These are phyloP conservation scores for Coniferiporia sulphurascens DNA, from an alignment of 1,284 basidiomycete genomes.

Conservation along the genomic window DNA sequence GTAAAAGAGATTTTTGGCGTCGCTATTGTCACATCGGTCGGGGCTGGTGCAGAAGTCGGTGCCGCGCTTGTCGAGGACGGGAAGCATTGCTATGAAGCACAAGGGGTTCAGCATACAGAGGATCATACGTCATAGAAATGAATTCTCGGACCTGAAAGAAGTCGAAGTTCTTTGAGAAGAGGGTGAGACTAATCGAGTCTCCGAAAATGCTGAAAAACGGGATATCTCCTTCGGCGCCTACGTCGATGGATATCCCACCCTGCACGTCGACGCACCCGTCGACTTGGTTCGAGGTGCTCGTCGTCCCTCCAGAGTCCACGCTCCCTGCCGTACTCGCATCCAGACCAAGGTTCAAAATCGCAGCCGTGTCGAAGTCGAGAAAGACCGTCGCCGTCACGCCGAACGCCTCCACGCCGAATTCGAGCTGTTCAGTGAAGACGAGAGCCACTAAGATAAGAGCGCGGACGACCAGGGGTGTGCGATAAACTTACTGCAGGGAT, in stretches of 20 bases:
- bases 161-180: slow-evolving; percentile 12
- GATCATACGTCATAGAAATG: background rate
- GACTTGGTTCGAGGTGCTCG: background rate
- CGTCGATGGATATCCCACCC: slow-evolving; percentile 7
- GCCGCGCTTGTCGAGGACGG: background rate
- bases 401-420: slow-evolving; percentile 36
- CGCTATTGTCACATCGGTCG: too few relatives aligned
- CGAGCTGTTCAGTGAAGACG: slow-evolving; percentile 25
- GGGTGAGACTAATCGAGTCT: background rate
- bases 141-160: slow-evolving; percentile 7
- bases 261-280: slow-evolving; percentile 12
- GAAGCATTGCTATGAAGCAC: background rate
- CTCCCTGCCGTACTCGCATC: slow-evolving; percentile 22
- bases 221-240: background rate
- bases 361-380: slow-evolving; percentile 42
- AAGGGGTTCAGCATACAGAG: background rate
- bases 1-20: too few relatives aligned
- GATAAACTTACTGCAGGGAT: slow-evolving; percentile 35
- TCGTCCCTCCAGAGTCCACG: slow-evolving; percentile 5
- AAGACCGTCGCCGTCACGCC: slow-evolving; percentile 36
- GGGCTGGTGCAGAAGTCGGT: too few relatives aligned
- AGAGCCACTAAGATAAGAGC: background rate
- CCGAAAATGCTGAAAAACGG: slow-evolving; percentile 9
- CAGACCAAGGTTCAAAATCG: slow-evolving; percentile 33
- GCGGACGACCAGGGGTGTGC: background rate